Percentiles rank a stretch among this genome's conserved stretches.
Evolutionary conservation across 2,329 filamentous ascomycete species (phyloP).

Genomic region (Colletotrichum lindemuthianum): DNA sequence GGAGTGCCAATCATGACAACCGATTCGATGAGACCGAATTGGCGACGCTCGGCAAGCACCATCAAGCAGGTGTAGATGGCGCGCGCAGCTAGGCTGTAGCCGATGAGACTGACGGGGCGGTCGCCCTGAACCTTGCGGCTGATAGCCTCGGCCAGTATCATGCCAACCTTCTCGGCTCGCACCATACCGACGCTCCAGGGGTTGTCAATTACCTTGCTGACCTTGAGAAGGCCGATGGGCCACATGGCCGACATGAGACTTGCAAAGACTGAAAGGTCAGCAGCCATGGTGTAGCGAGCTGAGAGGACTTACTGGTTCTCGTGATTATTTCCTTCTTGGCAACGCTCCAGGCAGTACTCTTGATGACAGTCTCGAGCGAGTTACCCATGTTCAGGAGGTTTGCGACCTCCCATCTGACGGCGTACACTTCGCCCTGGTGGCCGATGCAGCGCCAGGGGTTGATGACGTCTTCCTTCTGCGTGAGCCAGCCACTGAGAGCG

Average conservation of each 20-base stretch:
- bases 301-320: conserved; percentile 55
- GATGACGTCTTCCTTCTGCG: conserved; percentile 75
- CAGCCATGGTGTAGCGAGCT: not conserved
- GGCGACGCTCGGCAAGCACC: conserved; percentile 79
- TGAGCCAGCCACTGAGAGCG: conserved; percentile 84
- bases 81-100: conserved; percentile 84
- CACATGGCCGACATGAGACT: conserved; percentile 69
- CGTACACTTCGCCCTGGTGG: conserved; percentile 79
- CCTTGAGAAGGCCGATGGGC: conserved; percentile 71
- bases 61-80: conserved; percentile 87
- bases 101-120: conserved; percentile 81
- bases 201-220: conserved; percentile 82
- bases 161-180: conserved; percentile 77
- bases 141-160: conserved; percentile 81
- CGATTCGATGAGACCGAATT: conserved; percentile 88
- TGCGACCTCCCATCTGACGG: conserved; percentile 84
- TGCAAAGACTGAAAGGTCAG: conserved; percentile 56
- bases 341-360: conserved; percentile 81
- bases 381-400: conserved; percentile 80
- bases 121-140: conserved; percentile 86
- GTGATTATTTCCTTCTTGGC: conserved; percentile 65
- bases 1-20: conserved; percentile 87
- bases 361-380: conserved; percentile 80
- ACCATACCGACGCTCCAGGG: conserved; percentile 82
- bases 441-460: conserved; percentile 83